Evolutionary conservation across 352 stramenopile species (phyloP).

Genomic region (Phytophthora colocasiae): DNA sequence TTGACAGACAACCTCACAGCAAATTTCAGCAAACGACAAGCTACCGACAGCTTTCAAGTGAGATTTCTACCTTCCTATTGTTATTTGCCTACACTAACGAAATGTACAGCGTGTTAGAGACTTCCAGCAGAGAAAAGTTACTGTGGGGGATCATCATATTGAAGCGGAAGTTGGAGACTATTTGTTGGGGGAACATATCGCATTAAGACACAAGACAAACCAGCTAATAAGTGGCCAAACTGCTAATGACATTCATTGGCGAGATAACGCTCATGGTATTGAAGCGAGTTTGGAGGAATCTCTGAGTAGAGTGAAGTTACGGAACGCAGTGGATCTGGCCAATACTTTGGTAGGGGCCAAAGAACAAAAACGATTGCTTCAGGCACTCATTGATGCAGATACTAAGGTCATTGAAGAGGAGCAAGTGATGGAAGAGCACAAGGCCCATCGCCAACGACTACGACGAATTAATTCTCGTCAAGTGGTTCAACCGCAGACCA

Average conservation of each 20-base stretch:
- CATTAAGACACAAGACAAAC: constrained; percentile 39
- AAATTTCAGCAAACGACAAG: constrained; percentile 51
- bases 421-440: constrained; percentile 60
- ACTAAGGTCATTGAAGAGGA: constrained; percentile 75
- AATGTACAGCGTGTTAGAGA: constrained; percentile 41
- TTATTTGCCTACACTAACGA: neutral
- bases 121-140: constrained; percentile 53
- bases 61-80: neutral
- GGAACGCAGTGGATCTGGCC: constrained; percentile 73
- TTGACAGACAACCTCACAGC: constrained; percentile 40
- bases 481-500: constrained; percentile 16
- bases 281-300: constrained; percentile 63
- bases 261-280: constrained; percentile 20
- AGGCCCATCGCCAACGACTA: constrained; percentile 63
- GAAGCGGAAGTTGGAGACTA: constrained; percentile 53
- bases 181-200: constrained; percentile 46
- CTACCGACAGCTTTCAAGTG: constrained; percentile 46
- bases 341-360: constrained; percentile 57
- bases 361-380: constrained; percentile 72
- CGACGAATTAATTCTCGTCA: constrained; percentile 48
- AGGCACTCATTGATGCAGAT: constrained; percentile 74
- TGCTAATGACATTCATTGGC: constrained; percentile 23
- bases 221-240: constrained; percentile 37
- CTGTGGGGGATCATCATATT: constrained; percentile 44
- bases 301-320: constrained; percentile 71